Percentiles rank a stretch among this genome's conserved stretches.
These are phyloP conservation scores for Westerdykella ornata DNA, from an alignment of 2,329 filamentous ascomycete genomes.

Conservation along the genomic window DNA sequence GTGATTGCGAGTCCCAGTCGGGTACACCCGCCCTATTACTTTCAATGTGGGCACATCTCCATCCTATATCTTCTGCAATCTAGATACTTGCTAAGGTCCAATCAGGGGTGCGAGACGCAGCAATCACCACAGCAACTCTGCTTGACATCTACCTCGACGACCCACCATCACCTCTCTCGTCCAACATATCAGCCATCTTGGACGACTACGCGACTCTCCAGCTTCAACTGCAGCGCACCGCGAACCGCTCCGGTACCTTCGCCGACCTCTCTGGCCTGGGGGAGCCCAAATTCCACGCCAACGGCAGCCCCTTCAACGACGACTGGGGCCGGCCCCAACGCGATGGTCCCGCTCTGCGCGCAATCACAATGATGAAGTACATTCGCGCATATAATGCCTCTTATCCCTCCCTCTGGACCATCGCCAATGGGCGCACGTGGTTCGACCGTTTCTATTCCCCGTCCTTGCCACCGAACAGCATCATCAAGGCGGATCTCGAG, in stretches of 20 bases:
- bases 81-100: slow-evolving; percentile 6
- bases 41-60: slow-evolving; percentile 33
- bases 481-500: slow-evolving; percentile 43
- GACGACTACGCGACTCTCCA: slow-evolving; percentile 32
- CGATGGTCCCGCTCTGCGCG: slow-evolving; percentile 41
- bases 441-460: slow-evolving; percentile 35
- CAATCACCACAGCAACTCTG: slow-evolving; percentile 39
- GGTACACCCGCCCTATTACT: slow-evolving; percentile 40
- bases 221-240: slow-evolving; percentile 34
- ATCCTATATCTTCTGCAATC: neutral
- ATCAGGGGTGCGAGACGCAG: slow-evolving; percentile 41
- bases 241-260: slow-evolving; percentile 35
- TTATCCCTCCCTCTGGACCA: slow-evolving; percentile 33
- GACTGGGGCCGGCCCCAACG: slow-evolving; percentile 42
- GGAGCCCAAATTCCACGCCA: slow-evolving; percentile 40
- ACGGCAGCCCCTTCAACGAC: slow-evolving; percentile 33
- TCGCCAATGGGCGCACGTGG: slow-evolving; percentile 21
- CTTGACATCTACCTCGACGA: slow-evolving; percentile 36
- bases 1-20: slow-evolving; percentile 42
- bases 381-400: slow-evolving; percentile 38
- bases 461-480: slow-evolving; percentile 31
- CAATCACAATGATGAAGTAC: slow-evolving; percentile 40
- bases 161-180: slow-evolving; percentile 20
- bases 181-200: slow-evolving; percentile 25
- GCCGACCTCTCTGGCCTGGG: slow-evolving; percentile 36